Evolutionary conservation across 2,329 filamentous ascomycete genomes (phyloP).

Genomic region (Stromatinia cepivora): DNA sequence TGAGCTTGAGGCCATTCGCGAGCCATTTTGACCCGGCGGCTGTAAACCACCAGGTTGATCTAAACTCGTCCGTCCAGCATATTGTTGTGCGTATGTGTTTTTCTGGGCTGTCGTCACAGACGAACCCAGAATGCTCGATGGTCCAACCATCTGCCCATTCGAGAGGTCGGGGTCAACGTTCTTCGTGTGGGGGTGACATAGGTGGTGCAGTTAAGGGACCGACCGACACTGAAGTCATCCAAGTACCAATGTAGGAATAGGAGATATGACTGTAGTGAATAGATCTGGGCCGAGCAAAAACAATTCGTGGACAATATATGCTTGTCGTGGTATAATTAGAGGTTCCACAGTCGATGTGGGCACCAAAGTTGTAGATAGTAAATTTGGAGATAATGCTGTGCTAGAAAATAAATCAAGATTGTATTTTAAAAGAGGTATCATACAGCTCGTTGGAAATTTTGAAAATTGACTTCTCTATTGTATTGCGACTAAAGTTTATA

Average conservation of each 20-base stretch:
- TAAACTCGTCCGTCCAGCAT: constrained; percentile 50
- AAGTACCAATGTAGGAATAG: neutral
- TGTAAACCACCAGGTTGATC: constrained; percentile 58
- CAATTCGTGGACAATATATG: constrained; percentile 1
- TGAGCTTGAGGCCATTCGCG: constrained; percentile 53
- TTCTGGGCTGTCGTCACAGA: constrained; percentile 57
- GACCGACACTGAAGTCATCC: constrained; percentile 33
- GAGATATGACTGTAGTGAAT: neutral
- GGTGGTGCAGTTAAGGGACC: constrained; percentile 32
- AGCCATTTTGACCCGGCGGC: constrained; percentile 48
- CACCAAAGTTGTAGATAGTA: neutral
- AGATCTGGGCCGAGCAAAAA: neutral
- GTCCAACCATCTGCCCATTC: constrained; percentile 43
- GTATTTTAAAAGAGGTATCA: neutral
- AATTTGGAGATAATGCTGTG: neutral
- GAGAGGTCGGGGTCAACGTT: constrained; percentile 34
- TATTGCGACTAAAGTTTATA: constrained; percentile 9
- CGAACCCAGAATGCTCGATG: constrained; percentile 52
- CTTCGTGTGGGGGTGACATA: constrained; percentile 36
- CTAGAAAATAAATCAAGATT: neutral
- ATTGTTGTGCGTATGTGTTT: constrained; percentile 49
- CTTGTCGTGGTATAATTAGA: constrained; percentile 11
- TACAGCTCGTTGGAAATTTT: neutral
- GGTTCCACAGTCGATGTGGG: constrained; percentile 11
- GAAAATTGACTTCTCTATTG: neutral